Evolutionary conservation across 495 filamentous ascomycete species (phyloP).

Genomic region (Penicillium waksmanii): DNA sequence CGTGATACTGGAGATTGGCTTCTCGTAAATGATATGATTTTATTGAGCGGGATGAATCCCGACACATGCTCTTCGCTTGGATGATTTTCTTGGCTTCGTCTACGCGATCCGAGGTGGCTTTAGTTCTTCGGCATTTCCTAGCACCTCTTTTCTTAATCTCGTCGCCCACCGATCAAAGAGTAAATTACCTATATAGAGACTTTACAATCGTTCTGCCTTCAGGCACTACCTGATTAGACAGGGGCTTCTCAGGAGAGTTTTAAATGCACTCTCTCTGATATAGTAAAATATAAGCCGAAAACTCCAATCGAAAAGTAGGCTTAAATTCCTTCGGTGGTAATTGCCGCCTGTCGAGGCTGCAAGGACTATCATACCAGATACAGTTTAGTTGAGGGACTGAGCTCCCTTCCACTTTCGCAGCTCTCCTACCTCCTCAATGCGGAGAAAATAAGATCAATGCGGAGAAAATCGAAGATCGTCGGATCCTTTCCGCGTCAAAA

Average conservation of each 20-base stretch:
- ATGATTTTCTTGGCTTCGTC: background rate
- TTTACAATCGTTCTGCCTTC: too few relatives aligned
- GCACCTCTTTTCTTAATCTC: background rate
- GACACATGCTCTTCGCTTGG: background rate
- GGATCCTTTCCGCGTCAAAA: slow-evolving; percentile 4
- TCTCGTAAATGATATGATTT: background rate
- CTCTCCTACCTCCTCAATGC: background rate
- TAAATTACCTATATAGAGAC: too few relatives aligned
- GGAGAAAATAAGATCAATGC: slow-evolving; percentile 1
- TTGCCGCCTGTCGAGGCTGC: too few relatives aligned
- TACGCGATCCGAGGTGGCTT: background rate
- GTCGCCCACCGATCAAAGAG: background rate
- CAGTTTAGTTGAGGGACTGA: background rate
- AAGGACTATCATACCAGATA: background rate
- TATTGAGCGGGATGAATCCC: background rate
- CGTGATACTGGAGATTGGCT: background rate
- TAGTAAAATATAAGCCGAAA: too few relatives aligned
- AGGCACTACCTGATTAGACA: too few relatives aligned
- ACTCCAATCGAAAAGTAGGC: too few relatives aligned
- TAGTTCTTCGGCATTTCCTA: background rate
- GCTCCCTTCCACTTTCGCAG: background rate
- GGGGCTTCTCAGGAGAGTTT: too few relatives aligned
- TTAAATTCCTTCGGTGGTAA: too few relatives aligned
- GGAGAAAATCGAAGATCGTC: background rate
- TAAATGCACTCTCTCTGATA: too few relatives aligned